Evolutionary conservation across 73 alveolate genomes (phyloP), one percentile per base, ranked within the genome.

Genomic region (Paramecium pentaurelia): DNA sequence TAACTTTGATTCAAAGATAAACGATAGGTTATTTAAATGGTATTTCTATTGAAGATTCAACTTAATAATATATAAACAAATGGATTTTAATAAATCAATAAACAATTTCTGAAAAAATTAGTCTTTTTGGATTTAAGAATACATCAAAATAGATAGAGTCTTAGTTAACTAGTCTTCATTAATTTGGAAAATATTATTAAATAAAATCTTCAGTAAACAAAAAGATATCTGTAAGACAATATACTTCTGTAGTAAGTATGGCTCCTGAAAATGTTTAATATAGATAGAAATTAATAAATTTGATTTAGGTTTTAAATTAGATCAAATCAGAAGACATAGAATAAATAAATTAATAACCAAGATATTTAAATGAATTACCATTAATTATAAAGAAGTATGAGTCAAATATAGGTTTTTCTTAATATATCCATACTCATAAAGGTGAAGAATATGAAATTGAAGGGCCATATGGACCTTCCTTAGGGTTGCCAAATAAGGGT

Each of bases 401-500:
- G 8, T 27, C 91, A 2, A 22, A 22, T 1, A 11, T 38, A 1
- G 91, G 91, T 25, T 80, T 80, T 42, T 80, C 91, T 6, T 20
- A 80, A 80, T 80, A 45, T 80, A 44, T 80, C 20, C 91, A 80
- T 80, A 20, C 49, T 0, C 77, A 80, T 27, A 9, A 2, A 10
- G 25, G 45, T 80, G 91, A 47, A 28, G 38, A 27, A 8, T 80
- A 80, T 27, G 73, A 25, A 32, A 80, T 80, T 45, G 16, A 45
- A 45, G 91, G 91, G 0, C 91, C 91, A 20, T n/a, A 18, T 22
- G 91, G 91, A 20, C 47, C 73, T 12, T 47, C 91, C 4, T 47
- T 45, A 3, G 91, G 91, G 8, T 11, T 80, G 22, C 91, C 91
- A 18, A 44, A 83, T 28, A 60, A 70, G 20, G 94, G 94, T 18